phyloP scores from a whole-genome alignment of 2,329 filamentous ascomycete species.

The Fusarium floridanum region DNA sequence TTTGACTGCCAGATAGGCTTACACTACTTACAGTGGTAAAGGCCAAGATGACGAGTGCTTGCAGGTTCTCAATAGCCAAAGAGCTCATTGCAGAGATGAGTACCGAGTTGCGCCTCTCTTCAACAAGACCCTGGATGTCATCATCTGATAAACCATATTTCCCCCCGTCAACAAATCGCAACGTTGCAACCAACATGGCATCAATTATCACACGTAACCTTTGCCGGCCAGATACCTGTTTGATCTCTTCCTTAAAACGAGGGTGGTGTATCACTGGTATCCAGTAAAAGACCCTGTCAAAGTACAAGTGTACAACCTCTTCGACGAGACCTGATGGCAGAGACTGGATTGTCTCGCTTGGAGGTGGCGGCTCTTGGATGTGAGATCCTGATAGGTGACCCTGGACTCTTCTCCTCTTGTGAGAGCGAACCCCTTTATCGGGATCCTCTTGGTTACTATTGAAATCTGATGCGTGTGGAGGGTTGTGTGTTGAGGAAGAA shows the following conservation, averaged over 20 bases:
- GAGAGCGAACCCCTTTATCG: not conserved
- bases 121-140: not conserved
- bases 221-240: not conserved
- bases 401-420: not conserved
- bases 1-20: no score
- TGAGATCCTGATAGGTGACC: not conserved
- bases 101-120: not conserved
- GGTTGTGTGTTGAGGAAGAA: not conserved
- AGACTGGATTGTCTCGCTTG: not conserved
- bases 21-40: not conserved
- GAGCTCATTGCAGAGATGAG: not conserved
- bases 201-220: not conserved
- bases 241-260: not conserved
- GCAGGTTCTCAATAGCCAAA: not conserved
- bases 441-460: not conserved
- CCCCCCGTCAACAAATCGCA: not conserved
- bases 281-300: slow-evolving; percentile 7
- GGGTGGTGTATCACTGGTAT: slow-evolving; percentile 5
- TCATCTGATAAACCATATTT: not conserved
- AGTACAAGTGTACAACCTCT: not conserved
- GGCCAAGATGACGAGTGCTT: not conserved
- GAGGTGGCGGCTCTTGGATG: not conserved
- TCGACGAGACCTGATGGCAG: not conserved
- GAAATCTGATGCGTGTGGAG: not conserved
- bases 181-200: not conserved